Evolutionary conservation across 306 rosid species (phyloP).

Genomic region (Prunus mongolica): DNA sequence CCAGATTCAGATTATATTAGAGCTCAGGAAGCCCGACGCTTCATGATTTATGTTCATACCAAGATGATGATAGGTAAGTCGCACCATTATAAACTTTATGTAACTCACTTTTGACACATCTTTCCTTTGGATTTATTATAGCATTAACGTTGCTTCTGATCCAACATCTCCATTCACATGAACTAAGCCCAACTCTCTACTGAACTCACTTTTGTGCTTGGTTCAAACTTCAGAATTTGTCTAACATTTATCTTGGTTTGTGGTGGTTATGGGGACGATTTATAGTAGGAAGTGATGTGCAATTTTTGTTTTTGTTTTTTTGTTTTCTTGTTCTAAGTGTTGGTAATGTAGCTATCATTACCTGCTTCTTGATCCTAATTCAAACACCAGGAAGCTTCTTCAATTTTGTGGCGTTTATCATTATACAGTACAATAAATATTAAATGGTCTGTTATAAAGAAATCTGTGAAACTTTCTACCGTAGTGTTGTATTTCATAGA

Average conservation of each 20-base stretch:
- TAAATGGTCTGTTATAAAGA: not conserved
- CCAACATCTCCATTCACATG: not conserved
- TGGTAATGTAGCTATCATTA: not conserved
- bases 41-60: slow-evolving; percentile 51
- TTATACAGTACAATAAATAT: not conserved
- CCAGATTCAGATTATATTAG: slow-evolving; percentile 31
- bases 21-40: slow-evolving; percentile 44
- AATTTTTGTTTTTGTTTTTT: too few species aligned
- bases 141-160: not conserved
- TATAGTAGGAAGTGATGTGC: not conserved
- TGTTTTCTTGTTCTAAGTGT: not conserved
- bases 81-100: not conserved
- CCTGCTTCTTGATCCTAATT: not conserved
- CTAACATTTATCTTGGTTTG: not conserved
- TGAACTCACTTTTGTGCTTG: not conserved
- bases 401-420: not conserved
- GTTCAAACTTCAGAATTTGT: not conserved
- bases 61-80: slow-evolving; percentile 53
- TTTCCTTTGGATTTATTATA: not conserved
- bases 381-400: not conserved
- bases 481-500: not conserved
- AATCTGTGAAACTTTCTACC: not conserved
- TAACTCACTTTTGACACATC: not conserved
- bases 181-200: not conserved
- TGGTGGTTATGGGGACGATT: not conserved